Evolutionary conservation across 139 green algal species (phyloP).

Genomic region (Chlorella vulgaris): DNA sequence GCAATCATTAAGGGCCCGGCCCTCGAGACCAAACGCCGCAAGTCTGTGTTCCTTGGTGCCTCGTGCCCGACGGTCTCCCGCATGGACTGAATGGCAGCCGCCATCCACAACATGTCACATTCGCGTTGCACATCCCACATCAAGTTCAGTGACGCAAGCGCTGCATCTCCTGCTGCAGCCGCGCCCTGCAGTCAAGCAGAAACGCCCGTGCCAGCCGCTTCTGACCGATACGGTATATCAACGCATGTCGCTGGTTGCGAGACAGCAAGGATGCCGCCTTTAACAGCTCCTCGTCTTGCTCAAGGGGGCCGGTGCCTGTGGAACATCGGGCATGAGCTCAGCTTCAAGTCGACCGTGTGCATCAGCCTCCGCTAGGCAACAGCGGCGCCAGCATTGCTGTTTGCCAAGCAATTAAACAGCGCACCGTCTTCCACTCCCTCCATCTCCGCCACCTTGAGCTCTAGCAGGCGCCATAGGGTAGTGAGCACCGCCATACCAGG

Average conservation of each 20-base stretch:
- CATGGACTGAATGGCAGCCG: no score
- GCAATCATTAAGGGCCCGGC: no score
- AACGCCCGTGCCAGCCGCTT: conserved; percentile 74
- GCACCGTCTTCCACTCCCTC: conserved; percentile 58
- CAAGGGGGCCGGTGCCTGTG: conserved; percentile 65
- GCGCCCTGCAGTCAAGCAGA: conserved; percentile 46
- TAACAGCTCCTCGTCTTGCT: conserved; percentile 56
- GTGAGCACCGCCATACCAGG: conserved; percentile 76
- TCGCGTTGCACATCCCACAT: no score
- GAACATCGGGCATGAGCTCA: neutral
- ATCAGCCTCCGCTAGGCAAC: no score
- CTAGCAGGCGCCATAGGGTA: conserved; percentile 72
- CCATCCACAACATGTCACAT: no score
- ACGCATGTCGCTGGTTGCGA: conserved; percentile 42
- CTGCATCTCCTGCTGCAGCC: conserved; percentile 60
- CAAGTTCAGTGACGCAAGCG: conserved; percentile 49
- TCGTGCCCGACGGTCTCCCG: no score
- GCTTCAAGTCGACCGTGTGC: neutral
- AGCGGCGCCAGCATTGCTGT: no score
- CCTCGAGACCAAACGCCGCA: no score
- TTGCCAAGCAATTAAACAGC: no score
- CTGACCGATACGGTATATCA: conserved; percentile 78
- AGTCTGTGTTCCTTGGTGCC: no score
- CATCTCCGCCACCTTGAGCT: conserved; percentile 67
- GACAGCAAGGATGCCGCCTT: conserved; percentile 33